Percentiles rank a stretch among this genome's conserved stretches.
Evolutionary conservation across 2,329 filamentous ascomycete species (phyloP).

Genomic region (Dissoconium aciculare): DNA sequence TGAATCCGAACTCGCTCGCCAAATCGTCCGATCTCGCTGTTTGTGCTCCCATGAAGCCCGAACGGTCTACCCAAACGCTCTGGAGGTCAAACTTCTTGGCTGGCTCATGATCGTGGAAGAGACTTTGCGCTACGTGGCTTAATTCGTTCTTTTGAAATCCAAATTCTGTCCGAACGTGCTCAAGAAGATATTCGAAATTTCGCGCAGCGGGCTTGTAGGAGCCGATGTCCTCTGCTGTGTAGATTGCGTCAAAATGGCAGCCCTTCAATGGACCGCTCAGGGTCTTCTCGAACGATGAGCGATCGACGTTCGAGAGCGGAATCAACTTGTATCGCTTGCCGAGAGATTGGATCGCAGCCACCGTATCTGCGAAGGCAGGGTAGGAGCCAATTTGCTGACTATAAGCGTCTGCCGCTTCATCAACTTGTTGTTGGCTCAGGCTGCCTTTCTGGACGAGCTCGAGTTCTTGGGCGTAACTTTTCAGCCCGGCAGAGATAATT

Average conservation of each 20-base stretch:
- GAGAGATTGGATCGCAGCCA: slow-evolving; percentile 38
- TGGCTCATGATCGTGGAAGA: slow-evolving; percentile 53
- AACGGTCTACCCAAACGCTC: slow-evolving; percentile 51
- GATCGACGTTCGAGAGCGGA: slow-evolving; percentile 47
- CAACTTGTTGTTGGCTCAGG: slow-evolving; percentile 31
- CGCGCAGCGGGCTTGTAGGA: slow-evolving; percentile 51
- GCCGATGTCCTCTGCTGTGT: slow-evolving; percentile 58
- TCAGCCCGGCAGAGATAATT: slow-evolving; percentile 28
- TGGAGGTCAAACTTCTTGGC: slow-evolving; percentile 45
- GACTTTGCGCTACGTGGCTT: slow-evolving; percentile 53
- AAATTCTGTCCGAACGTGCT: slow-evolving; percentile 38
- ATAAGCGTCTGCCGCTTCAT: slow-evolving; percentile 34
- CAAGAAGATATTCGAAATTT: slow-evolving; percentile 54
- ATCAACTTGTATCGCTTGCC: slow-evolving; percentile 42
- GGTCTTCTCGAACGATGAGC: slow-evolving; percentile 36
- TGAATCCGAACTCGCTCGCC: slow-evolving; percentile 36
- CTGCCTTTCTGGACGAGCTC: slow-evolving; percentile 36
- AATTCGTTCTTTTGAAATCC: slow-evolving; percentile 43
- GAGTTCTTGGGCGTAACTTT: slow-evolving; percentile 19
- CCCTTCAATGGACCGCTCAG: slow-evolving; percentile 37
- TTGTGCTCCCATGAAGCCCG: slow-evolving; percentile 30
- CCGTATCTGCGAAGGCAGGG: slow-evolving; percentile 43
- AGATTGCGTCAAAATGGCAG: slow-evolving; percentile 46
- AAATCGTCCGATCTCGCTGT: slow-evolving; percentile 25
- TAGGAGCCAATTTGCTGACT: slow-evolving; percentile 39